Evolutionary conservation across 768 basidiomycete species (phyloP).

Genomic region (Pisolithus tinctorius): DNA sequence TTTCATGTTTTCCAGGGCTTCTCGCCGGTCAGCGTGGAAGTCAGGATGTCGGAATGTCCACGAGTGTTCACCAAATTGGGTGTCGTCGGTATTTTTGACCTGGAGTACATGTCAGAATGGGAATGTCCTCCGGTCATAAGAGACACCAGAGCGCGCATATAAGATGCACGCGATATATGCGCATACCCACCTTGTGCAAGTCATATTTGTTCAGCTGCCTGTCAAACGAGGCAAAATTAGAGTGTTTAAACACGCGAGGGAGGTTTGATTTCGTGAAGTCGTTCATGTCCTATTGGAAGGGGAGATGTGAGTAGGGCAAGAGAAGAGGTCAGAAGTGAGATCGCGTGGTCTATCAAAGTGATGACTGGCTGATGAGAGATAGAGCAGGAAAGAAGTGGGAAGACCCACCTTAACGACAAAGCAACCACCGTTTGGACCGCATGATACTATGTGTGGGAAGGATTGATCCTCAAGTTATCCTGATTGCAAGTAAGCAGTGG

Average conservation of each 20-base stretch:
- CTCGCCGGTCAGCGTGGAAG: conserved; percentile 44
- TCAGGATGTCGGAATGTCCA: conserved; percentile 52
- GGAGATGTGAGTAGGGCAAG: conserved; percentile 5
- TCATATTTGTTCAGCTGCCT: conserved; percentile 95
- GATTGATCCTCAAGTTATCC: conserved; percentile 86
- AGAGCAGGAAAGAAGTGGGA: not conserved
- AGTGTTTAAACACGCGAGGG: conserved; percentile 91
- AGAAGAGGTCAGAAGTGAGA: not conserved
- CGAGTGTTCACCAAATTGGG: conserved; percentile 56
- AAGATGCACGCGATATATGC: not conserved
- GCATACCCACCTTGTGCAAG: conserved; percentile 71
- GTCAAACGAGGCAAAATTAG: conserved; percentile 89
- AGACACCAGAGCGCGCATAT: no score
- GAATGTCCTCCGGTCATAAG: no score
- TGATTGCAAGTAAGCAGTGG: conserved; percentile 21
- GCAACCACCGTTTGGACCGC: conserved; percentile 79
- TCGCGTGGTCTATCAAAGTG: not conserved
- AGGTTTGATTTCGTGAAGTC: conserved; percentile 90
- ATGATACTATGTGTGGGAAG: conserved; percentile 69
- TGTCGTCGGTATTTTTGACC: conserved; percentile 83
- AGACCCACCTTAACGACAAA: conserved; percentile 74
- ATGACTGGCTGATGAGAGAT: not conserved
- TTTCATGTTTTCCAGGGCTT: conserved; percentile 60
- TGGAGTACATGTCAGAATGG: conserved; percentile 8
- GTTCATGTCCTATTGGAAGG: conserved; percentile 69